Conservation (phyloP, 805 yeast genomes). For the Grigorovia yakushimaensis region DNA sequence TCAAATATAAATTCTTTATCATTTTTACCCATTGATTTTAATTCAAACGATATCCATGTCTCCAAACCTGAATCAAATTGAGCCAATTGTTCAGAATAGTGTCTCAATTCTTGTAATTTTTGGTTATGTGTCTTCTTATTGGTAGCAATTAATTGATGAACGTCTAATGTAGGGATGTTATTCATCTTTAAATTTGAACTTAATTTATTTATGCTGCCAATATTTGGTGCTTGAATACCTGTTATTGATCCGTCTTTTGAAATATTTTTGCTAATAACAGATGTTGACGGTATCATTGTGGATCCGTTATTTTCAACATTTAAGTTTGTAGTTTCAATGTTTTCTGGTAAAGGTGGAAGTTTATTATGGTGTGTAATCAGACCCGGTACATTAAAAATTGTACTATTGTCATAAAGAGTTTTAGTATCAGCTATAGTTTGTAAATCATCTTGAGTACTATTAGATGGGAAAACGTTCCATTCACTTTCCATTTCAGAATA, state of each 20-base stretch:
- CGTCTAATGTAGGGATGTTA: conserved; percentile 33
- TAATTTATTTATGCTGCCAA: conserved; percentile 21
- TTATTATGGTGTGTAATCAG: conserved; percentile 17
- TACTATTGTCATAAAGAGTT: conserved; percentile 29
- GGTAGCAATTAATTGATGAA: conserved; percentile 31
- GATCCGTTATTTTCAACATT: neutral
- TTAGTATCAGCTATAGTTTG: conserved; percentile 28
- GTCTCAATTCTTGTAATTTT: conserved; percentile 20
- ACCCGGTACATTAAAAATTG: conserved; percentile 30
- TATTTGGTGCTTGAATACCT: conserved; percentile 8
- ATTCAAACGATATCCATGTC: conserved; percentile 38
- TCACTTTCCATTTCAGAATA: conserved; percentile 28
- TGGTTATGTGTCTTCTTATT: conserved; percentile 9
- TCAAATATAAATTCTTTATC: conserved; percentile 26
- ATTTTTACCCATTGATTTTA: conserved; percentile 21
- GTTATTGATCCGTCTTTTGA: neutral
- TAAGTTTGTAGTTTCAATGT: conserved; percentile 1
- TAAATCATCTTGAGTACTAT: conserved; percentile 15
- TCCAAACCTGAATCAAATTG: conserved; percentile 48
- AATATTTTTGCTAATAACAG: too few relatives aligned
- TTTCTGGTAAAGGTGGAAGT: conserved; percentile 27
- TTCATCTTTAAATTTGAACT: conserved; percentile 23
- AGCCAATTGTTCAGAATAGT: conserved; percentile 30
- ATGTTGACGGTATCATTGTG: neutral
- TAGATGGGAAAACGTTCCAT: conserved; percentile 30